Conservation (phyloP, 495 filamentous ascomycete species). For the Neurospora sp. region DNA sequence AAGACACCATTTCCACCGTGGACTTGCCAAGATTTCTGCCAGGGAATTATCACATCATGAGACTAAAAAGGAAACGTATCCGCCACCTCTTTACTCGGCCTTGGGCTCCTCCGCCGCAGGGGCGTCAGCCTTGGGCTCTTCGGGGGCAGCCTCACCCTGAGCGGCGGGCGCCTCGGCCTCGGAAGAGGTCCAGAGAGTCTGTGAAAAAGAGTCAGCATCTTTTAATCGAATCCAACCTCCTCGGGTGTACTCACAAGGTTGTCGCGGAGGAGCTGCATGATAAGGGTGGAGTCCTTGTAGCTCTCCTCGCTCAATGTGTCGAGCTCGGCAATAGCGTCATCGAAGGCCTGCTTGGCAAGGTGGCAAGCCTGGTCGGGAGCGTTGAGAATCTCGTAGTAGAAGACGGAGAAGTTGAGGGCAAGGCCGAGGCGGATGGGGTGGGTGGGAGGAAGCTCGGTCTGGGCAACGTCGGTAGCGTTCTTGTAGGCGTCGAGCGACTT, state of each 20-base stretch:
- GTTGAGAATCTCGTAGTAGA: conserved; percentile 99
- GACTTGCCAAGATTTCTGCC: conserved; percentile 29
- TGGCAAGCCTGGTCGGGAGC: conserved; percentile 98
- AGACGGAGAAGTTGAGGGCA: conserved; percentile 98
- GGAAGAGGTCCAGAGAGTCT: conserved; percentile 99
- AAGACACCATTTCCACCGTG: conserved; percentile 41
- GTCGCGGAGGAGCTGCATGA: conserved; percentile 98
- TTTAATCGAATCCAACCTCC: neutral
- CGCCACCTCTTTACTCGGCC: conserved; percentile 36
- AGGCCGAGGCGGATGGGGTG: conserved; percentile 98
- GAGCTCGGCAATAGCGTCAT: conserved; percentile 97
- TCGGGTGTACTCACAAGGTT: conserved; percentile 66
- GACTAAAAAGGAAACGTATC: conserved; percentile 17
- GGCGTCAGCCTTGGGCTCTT: conserved; percentile 33
- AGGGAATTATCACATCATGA: conserved; percentile 24
- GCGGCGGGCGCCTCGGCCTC: conserved; percentile 77
- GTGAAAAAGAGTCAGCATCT: conserved; percentile 4
- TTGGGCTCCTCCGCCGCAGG: conserved; percentile 40
- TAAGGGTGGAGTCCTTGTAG: conserved; percentile 99
- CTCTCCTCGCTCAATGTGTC: conserved; percentile 98
- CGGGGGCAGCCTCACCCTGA: conserved; percentile 49
- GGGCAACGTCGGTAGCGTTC: conserved; percentile 85
- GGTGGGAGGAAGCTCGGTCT: conserved; percentile 94
- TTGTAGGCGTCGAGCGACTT: conserved; percentile 98
- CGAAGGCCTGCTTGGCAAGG: conserved; percentile 98